Percentiles rank a stretch among this genome's conserved stretches.
phyloP scores from a whole-genome alignment of 306 rosid species.

The Cajanus cajan region DNA sequence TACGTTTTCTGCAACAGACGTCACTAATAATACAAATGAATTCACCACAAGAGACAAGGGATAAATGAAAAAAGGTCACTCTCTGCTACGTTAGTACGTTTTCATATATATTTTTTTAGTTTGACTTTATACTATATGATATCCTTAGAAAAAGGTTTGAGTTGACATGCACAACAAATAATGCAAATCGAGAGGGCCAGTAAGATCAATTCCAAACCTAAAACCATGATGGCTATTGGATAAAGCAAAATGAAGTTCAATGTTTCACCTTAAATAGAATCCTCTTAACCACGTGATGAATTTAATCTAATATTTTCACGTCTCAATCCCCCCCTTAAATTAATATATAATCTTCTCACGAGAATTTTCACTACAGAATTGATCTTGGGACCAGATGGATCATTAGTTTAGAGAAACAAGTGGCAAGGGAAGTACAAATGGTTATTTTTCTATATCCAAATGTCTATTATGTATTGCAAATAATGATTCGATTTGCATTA shows the following conservation, averaged over 20 bases:
- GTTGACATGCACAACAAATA: conserved; percentile 5
- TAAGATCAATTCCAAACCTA: background rate
- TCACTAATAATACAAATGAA: background rate
- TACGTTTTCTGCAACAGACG: background rate
- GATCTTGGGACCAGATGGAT: conserved; percentile 5
- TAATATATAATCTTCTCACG: background rate
- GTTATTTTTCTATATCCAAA: conserved; percentile 6
- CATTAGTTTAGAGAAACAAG: conserved; percentile 21
- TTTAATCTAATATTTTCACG: conserved; percentile 1
- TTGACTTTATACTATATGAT: background rate
- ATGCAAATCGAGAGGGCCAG: background rate
- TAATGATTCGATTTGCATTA: conserved; percentile 11
- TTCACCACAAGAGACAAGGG: background rate
- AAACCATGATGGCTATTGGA: conserved; percentile 8
- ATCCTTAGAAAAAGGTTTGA: background rate
- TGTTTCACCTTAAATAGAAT: conserved; percentile 19
- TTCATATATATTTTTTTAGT: background rate
- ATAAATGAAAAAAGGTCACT: background rate
- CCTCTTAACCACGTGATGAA: conserved; percentile 25
- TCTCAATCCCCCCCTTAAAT: background rate
- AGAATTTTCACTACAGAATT: background rate
- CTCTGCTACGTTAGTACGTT: background rate
- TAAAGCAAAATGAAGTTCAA: conserved; percentile 21
- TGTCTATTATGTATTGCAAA: background rate
- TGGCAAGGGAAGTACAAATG: background rate